Conservation (phyloP, 805 yeast genomes). For the Sugiyamaella chiloensis region DNA sequence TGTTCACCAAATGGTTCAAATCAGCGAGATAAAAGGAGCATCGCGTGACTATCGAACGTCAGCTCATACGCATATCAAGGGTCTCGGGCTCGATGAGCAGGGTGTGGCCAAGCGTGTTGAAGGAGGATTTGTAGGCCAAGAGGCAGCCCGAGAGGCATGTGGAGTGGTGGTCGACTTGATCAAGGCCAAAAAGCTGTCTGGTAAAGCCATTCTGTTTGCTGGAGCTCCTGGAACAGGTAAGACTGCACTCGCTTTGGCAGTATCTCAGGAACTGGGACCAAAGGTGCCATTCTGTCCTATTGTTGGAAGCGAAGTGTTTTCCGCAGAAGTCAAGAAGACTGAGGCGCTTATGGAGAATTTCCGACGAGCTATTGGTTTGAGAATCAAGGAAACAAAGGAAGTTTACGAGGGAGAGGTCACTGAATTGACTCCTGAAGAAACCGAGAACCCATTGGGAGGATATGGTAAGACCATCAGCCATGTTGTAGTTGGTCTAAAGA, state of each 20-base stretch:
- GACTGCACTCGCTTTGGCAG: conserved; percentile 93
- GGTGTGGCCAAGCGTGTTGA: conserved; percentile 81
- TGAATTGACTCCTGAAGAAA: conserved; percentile 91
- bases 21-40: conserved; percentile 67
- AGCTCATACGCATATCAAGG: conserved; percentile 95
- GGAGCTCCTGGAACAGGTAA: conserved; percentile 99
- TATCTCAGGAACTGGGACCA: conserved; percentile 93
- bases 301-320: conserved; percentile 89
- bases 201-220: conserved; percentile 91
- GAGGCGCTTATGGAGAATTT: conserved; percentile 95
- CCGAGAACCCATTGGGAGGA: conserved; percentile 95
- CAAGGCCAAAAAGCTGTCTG: conserved; percentile 88
- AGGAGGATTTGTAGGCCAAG: conserved; percentile 85
- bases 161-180: conserved; percentile 93
- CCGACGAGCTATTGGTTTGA: conserved; percentile 91
- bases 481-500: conserved; percentile 88
- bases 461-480: conserved; percentile 96
- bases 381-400: conserved; percentile 95
- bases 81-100: conserved; percentile 87
- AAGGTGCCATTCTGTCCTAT: conserved; percentile 97
- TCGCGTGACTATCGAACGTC: conserved; percentile 72
- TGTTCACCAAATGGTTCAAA: conserved; percentile 87
- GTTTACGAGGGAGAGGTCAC: conserved; percentile 98
- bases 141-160: conserved; percentile 71
- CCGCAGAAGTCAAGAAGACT: conserved; percentile 96